Percentiles rank a stretch among this genome's conserved stretches.
Evolutionary conservation across 2,329 filamentous ascomycete species (phyloP).

Genomic region (Rasamsonia emersonii): DNA sequence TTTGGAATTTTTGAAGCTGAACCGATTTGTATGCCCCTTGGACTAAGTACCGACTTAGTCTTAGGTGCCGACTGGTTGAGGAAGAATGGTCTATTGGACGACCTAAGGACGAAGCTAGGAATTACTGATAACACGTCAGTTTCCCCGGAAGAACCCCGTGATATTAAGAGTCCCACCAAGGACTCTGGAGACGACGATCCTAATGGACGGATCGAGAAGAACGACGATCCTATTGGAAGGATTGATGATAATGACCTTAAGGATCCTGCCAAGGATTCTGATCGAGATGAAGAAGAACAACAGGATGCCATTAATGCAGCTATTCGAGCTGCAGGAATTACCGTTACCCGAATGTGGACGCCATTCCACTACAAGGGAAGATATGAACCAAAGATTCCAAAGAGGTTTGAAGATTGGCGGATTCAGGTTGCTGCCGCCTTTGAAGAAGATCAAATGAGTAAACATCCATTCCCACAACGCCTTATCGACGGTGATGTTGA

Average conservation of each 20-base stretch:
- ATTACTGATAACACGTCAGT: not conserved
- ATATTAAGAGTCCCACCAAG: no score
- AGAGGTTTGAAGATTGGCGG: not conserved
- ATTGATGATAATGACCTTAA: no score
- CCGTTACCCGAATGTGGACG: not conserved
- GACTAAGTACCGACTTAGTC: constrained; percentile 1
- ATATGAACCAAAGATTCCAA: not conserved
- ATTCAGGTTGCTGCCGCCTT: not conserved
- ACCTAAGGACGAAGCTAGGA: not conserved
- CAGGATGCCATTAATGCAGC: not conserved
- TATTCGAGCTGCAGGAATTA: not conserved
- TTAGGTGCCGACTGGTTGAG: not conserved
- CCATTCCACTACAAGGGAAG: not conserved
- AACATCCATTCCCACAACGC: no score
- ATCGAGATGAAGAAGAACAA: not conserved
- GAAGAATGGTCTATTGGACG: not conserved
- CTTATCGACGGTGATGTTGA: not conserved
- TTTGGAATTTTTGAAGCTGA: not conserved
- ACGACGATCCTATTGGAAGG: no score
- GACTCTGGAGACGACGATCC: no score
- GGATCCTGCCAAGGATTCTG: no score
- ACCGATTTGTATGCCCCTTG: not conserved
- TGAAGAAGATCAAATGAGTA: not conserved
- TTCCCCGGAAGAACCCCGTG: no score
- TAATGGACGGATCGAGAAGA: no score